These are phyloP conservation scores for Fusarium tanahbumbuense DNA, from an alignment of 2,329 filamentous ascomycete genomes.

Conservation along the genomic window DNA sequence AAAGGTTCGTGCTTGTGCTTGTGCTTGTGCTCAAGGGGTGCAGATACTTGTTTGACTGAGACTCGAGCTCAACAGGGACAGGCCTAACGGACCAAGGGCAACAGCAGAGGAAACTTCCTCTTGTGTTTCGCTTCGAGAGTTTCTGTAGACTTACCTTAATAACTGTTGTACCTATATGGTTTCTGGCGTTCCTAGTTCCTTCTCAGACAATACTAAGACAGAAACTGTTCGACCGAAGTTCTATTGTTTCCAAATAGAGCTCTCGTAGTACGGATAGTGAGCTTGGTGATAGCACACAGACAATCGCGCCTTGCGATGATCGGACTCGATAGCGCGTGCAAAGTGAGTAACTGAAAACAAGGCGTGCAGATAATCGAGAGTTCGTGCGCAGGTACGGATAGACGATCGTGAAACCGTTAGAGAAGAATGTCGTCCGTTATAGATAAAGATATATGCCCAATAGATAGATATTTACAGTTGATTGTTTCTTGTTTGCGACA, in stretches of 20 bases:
- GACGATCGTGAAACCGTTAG: conserved; percentile 11
- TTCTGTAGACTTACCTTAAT: conserved; percentile 21
- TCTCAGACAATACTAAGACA: conserved; percentile 10
- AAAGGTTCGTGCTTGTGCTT: not conserved
- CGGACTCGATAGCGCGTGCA: conserved; percentile 10
- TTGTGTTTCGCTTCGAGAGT: conserved; percentile 20
- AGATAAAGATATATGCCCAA: not conserved
- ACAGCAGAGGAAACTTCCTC: conserved; percentile 15
- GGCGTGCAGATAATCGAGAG: not conserved
- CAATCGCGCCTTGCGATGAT: not conserved
- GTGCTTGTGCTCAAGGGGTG: conserved; percentile 13
- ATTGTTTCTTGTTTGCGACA: conserved; percentile 9
- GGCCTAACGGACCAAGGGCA: conserved; percentile 45
- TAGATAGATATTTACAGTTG: not conserved
- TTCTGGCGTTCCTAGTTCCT: conserved; percentile 11
- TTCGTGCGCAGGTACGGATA: conserved; percentile 5
- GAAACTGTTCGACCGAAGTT: conserved; percentile 1
- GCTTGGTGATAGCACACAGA: not conserved
- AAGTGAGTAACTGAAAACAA: not conserved
- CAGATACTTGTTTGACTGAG: conserved; percentile 19
- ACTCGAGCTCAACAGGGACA: conserved; percentile 37
- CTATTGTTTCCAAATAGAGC: conserved; percentile 2
- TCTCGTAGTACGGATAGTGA: not conserved
- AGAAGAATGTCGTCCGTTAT: conserved; percentile 12
- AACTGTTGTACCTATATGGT: conserved; percentile 18